Base-by-base conservation (phyloP, 768 basidiomycete genomes). In the Rhodocollybia butyracea region DNA sequence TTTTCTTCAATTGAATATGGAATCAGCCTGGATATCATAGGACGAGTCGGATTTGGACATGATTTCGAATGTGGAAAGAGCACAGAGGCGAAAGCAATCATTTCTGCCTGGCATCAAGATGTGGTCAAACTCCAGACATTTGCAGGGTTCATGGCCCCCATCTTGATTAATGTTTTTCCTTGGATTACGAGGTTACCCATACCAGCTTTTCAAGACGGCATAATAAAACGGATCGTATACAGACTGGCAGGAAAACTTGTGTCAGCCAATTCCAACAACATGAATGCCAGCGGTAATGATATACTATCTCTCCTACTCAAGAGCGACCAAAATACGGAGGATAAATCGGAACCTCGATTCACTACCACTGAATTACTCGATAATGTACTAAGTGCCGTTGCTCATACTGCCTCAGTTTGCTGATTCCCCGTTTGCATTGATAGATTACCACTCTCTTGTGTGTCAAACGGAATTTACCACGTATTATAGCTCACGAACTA, bases 111-210 rank as follows among this genome's bases (percentile, higher is more conserved):
- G 66, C 34, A 54, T 1, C 19, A 54, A 8, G 64, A 65, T 45
- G 62, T 65, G 15, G 55, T 57, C n/a, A 57, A 47, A 19, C 58
- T 61, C 19, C 60, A 60, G 19, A 57, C 53, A 17, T 58, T 58
- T 22, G 31, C 62, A 17, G 64, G 62, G 1, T 68, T 67, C 45
- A 43, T 69, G 22, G 68, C 65, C 13, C 65, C 68, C 15, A 54
- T 70, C 22, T 53, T 70, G 24, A 58, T 70, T 19, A 61, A 65
- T 41, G 60, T 61, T 38, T 56, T 68, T 46, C 69, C 69, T 15
- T 59, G 57, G 53, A 63, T 69, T 11, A 52, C 63, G 2, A 57
- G 52, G 12, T 54, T 56, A 2, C 68, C 68, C 1, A 31, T 70
- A n/a, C 59, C 59, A 21, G 57, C 60, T 5, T 60, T 69, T 51